Evolutionary conservation across 495 filamentous ascomycete species (phyloP).

Genomic region (Neurospora sp.): DNA sequence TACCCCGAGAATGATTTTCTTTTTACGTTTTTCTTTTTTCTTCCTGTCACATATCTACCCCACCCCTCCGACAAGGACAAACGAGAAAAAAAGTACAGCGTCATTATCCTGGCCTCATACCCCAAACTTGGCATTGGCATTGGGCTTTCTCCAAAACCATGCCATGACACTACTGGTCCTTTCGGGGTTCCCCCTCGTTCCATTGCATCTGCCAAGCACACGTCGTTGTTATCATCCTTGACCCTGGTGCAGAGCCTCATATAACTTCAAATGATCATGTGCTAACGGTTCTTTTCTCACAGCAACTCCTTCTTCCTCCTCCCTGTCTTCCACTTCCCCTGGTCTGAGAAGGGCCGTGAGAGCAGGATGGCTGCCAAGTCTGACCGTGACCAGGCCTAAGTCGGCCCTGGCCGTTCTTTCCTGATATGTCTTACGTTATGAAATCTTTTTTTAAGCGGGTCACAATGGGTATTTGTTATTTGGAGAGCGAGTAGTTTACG

Average conservation of each 20-base stretch:
- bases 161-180: background rate
- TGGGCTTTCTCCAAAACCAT: background rate
- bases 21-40: slow-evolving; percentile 8
- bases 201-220: slow-evolving; percentile 16
- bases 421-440: background rate
- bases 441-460: background rate
- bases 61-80: background rate
- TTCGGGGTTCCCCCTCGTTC: background rate
- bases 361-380: slow-evolving; percentile 30
- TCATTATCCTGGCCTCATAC: background rate
- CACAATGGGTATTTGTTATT: background rate
- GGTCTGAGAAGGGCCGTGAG: slow-evolving; percentile 78
- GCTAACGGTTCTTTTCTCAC: slow-evolving; percentile 4
- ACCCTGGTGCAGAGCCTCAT: slow-evolving; percentile 4
- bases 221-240: slow-evolving; percentile 13
- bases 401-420: background rate
- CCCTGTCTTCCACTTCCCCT: slow-evolving; percentile 93
- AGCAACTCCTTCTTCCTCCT: slow-evolving; percentile 91
- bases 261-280: slow-evolving; percentile 3
- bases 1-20: slow-evolving; percentile 4
- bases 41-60: background rate
- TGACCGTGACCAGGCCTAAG: slow-evolving; percentile 23
- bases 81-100: background rate
- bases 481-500: background rate
- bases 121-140: background rate